Evolutionary conservation across 1,139 yeast genomes (phyloP), one percentile per base, ranked within the genome.

Genomic region (Zygosaccharomyces sapae): DNA sequence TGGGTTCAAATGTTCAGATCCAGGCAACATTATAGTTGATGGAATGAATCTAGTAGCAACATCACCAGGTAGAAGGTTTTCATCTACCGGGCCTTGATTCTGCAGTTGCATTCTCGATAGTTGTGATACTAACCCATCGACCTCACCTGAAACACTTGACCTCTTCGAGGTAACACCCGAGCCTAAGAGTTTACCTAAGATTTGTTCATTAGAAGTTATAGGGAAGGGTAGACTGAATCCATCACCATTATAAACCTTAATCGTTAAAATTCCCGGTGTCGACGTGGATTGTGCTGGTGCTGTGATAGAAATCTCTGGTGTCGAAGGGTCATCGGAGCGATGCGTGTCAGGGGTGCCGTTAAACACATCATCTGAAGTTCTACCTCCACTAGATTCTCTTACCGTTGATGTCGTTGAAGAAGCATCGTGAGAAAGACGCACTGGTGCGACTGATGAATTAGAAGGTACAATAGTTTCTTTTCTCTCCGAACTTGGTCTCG

Each of bases 1-100:
- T 8, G 86, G 76, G 56, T 79, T 80, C 44, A 78, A 76, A 45
- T 74, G 58, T 16, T 59, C 47, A 6, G 70, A 61, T 3, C 71
- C 68, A 10, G 87, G 87, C 30, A 84, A 77, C 39, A 81, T 74
- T 38, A 85, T 79, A 8, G 82, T 77, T 0, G 90, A 78, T 5
- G 94, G 94, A 40, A 85, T 72, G 50, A 75, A 74, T 4, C 61
- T 55, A 2, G 72, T 62, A 2, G 70, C 62, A 6, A 55, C 54
- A 16, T 66, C 67, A 19, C 63, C 58, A 1, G 68, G 55, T 34
- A 61, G 50, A 30, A 67, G 45, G 6, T 56, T 50, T 22, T 60
- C 63, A 20, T 58, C 61, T 20, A 57, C 61, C 18, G 64, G 59
- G 7, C 65, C 61, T 24, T 59, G 58, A 29, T 53, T 47, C 19